Evolutionary conservation across 2,329 filamentous ascomycete species (phyloP).

Genomic region (Furcasterigmium furcatum): DNA sequence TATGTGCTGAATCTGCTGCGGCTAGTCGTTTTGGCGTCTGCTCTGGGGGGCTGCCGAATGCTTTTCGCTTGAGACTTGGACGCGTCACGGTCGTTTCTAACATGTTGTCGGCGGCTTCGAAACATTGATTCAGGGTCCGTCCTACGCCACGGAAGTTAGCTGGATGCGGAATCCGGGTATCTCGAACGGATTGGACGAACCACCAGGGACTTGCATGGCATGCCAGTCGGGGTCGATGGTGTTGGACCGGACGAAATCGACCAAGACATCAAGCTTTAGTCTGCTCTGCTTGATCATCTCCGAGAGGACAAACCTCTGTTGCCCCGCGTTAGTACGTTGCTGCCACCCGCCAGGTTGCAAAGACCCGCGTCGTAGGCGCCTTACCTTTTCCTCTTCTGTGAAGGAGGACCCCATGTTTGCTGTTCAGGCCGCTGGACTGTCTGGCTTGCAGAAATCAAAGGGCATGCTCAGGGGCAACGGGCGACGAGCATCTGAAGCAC

Average conservation of each 20-base stretch:
- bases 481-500: too few species aligned
- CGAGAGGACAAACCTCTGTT: slow-evolving; percentile 51
- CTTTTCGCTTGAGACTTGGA: slow-evolving; percentile 29
- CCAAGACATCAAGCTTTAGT: slow-evolving; percentile 41
- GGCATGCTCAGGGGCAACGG: too few species aligned
- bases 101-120: slow-evolving; percentile 34
- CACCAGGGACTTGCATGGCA: slow-evolving; percentile 42
- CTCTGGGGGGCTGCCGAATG: slow-evolving; percentile 10
- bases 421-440: too few species aligned
- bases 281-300: slow-evolving; percentile 57
- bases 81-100: slow-evolving; percentile 24
- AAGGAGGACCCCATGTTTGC: slow-evolving; percentile 26
- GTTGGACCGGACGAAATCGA: slow-evolving; percentile 41
- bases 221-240: slow-evolving; percentile 40
- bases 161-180: neutral
- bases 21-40: neutral
- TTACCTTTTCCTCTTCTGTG: slow-evolving; percentile 50
- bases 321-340: neutral
- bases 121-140: slow-evolving; percentile 42
- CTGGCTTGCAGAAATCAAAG: too few species aligned
- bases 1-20: neutral
- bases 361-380: neutral
- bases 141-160: slow-evolving; percentile 24
- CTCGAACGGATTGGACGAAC: slow-evolving; percentile 18
- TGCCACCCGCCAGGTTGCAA: neutral